Percentiles rank a stretch among this genome's conserved stretches.
Evolutionary conservation across 768 basidiomycete genomes (phyloP).

Genomic region (Amanita muscaria): DNA sequence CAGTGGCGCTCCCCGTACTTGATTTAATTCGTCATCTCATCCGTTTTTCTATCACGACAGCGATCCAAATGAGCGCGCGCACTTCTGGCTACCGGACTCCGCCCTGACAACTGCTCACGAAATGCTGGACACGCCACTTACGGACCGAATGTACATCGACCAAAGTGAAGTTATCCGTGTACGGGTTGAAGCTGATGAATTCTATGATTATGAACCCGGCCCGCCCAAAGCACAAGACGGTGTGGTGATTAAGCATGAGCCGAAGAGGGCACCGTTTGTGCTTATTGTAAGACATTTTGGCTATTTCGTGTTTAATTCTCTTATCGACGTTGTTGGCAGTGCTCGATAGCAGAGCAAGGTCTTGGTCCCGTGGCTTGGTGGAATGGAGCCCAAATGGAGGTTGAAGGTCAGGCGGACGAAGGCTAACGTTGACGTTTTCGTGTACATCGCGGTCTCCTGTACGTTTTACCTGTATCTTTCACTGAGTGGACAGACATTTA

Average conservation of each 20-base stretch:
- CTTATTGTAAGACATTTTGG: slow-evolving; percentile 45
- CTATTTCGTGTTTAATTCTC: neutral
- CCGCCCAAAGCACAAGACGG: slow-evolving; percentile 71
- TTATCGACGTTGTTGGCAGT: slow-evolving; percentile 33
- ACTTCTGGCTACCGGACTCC: slow-evolving; percentile 73
- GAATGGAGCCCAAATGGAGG: slow-evolving; percentile 42
- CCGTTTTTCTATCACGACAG: slow-evolving; percentile 26
- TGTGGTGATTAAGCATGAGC: slow-evolving; percentile 44
- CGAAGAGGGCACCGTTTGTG: slow-evolving; percentile 54
- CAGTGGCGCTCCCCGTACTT: slow-evolving; percentile 17
- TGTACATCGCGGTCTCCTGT: too few relatives aligned
- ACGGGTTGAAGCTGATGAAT: slow-evolving; percentile 74
- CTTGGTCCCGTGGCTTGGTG: slow-evolving; percentile 73
- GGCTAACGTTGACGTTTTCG: slow-evolving; percentile 24
- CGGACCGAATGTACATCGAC: slow-evolving; percentile 76
- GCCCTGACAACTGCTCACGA: slow-evolving; percentile 45
- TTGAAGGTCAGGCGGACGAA: slow-evolving; percentile 33
- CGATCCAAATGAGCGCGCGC: slow-evolving; percentile 73
- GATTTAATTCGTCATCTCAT: neutral
- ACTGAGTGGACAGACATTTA: neutral
- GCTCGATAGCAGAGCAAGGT: slow-evolving; percentile 77
- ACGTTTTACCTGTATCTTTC: neutral
- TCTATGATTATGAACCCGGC: slow-evolving; percentile 80
- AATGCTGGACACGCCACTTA: slow-evolving; percentile 57
- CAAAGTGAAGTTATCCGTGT: slow-evolving; percentile 67